Evolutionary conservation across 306 rosid genomes (phyloP), one percentile per base, ranked within the genome.

Genomic region (Vigna mungo): DNA sequence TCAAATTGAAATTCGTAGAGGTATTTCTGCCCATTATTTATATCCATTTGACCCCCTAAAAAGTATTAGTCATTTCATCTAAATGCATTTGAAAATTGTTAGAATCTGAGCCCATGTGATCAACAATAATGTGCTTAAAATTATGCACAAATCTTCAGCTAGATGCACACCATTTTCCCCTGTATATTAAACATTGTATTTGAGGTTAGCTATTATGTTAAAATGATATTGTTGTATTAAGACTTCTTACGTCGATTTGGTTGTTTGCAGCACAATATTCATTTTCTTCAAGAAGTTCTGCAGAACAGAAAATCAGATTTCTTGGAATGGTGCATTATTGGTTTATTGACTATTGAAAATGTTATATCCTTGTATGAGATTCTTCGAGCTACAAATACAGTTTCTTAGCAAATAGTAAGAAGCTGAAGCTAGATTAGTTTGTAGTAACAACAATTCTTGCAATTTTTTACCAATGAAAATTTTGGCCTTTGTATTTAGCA

Each of bases 291-390:
- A 82, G 97, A 95, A 87, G 97, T 88, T 78, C 92, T 95, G 16
- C 97, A 95, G 83, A 95, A 92, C 87, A 89, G 99, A 61, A 95
- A 92, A 84, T 95, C 97, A 10, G 97, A 95, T 87, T 88, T 92
- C 85, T 87, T 95, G 89, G 97, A 92, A 69, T 92, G 99, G 99
- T 92, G 97, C 88, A 90, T 95, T 80, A 95, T 95, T 75, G 94
- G 92, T 79, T 85, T 95, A 56, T 84, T 95, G 93, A 85, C 73
- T 2, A 86, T 95, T 62, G 98, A 95, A 81, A 95, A 90, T 81
- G 87, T 83, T 10, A 82, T 95, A 78, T 92, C 96, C 44, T 9
- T 92, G 14, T 89, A 92, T n/a, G 97, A 95, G 90, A 88, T 95
- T 78, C 77, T 90, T 88, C 86, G 73, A 37, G 96, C 82, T 69